Conservation (phyloP, 306 rosid genomes). For the Urtica urens region DNA sequence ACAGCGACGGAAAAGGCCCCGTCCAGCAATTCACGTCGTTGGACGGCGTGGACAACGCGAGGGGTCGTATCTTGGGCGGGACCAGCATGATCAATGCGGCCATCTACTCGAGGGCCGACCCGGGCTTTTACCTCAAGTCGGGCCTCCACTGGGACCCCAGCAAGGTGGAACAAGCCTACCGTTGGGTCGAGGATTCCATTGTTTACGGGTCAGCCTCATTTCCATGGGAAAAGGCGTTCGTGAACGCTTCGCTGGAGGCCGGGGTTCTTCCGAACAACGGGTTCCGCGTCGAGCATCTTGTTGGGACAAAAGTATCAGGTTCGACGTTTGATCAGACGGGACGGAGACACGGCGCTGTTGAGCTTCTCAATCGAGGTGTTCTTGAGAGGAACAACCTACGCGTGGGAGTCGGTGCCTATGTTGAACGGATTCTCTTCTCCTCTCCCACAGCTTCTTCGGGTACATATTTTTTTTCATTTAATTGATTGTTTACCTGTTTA, state of each 20-base stretch:
- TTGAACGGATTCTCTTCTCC: slow-evolving; percentile 18
- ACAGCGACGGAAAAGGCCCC: slow-evolving; percentile 6
- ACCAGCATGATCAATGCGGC: slow-evolving; percentile 20
- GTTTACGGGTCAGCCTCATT: not conserved
- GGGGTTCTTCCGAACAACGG: slow-evolving; percentile 12
- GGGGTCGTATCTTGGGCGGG: slow-evolving; percentile 24
- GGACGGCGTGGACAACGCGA: slow-evolving; percentile 13
- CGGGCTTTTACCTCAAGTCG: not conserved
- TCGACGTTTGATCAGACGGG: slow-evolving; percentile 15
- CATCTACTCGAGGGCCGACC: slow-evolving; percentile 12
- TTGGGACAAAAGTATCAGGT: slow-evolving; percentile 8
- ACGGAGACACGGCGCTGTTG: slow-evolving; percentile 23
- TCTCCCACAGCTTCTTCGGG: slow-evolving; percentile 3
- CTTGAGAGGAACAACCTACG: slow-evolving; percentile 6
- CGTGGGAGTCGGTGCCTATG: slow-evolving; percentile 19
- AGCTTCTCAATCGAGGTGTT: slow-evolving; percentile 16
- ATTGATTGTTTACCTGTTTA: no score
- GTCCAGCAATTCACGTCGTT: slow-evolving; percentile 4
- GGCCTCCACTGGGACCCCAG: slow-evolving; percentile 20
- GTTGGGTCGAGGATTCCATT: slow-evolving; percentile 20
- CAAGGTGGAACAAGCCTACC: slow-evolving; percentile 8
- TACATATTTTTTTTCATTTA: not conserved
- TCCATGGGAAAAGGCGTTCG: slow-evolving; percentile 4
- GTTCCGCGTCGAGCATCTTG: slow-evolving; percentile 8
- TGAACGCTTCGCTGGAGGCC: slow-evolving; percentile 7